Evolutionary conservation across 1,284 basidiomycete species (phyloP).

Genomic region (Pterulicium gracile): DNA sequence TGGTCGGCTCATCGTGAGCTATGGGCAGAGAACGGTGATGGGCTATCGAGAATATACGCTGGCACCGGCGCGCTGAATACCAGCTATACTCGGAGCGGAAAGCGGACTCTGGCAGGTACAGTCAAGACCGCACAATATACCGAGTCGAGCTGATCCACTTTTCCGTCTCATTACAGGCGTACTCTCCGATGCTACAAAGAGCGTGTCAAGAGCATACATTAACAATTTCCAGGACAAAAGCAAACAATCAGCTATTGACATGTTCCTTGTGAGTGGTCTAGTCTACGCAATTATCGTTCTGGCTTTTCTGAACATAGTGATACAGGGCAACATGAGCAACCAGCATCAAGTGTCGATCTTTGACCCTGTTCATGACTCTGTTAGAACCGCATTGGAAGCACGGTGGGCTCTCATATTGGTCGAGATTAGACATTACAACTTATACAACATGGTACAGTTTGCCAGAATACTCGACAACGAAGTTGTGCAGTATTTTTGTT

Average conservation of each 20-base stretch:
- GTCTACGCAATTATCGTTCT: neutral
- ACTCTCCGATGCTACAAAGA: conserved; percentile 94
- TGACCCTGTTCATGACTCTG: conserved; percentile 88
- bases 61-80: conserved; percentile 97
- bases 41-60: conserved; percentile 86
- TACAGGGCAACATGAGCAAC: conserved; percentile 81
- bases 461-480: conserved; percentile 78
- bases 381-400: conserved; percentile 59
- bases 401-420: conserved; percentile 29
- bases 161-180: conserved; percentile 43
- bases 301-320: conserved; percentile 4
- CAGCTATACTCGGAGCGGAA: conserved; percentile 89
- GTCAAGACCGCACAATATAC: too few species aligned
- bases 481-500: conserved; percentile 64
- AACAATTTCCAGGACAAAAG: conserved; percentile 96
- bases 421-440: neutral
- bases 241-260: conserved; percentile 92
- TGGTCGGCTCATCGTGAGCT: conserved; percentile 87
- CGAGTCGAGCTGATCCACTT: conserved; percentile 6
- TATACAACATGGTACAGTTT: conserved; percentile 32
- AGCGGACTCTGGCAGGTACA: conserved; percentile 80
- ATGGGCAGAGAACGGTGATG: conserved; percentile 96
- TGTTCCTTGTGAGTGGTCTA: conserved; percentile 64
- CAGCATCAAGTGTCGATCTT: conserved; percentile 87
- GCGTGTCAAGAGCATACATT: conserved; percentile 90